phyloP scores from a whole-genome alignment of 306 rosid genomes.

The Astragalus membranaceus region DNA sequence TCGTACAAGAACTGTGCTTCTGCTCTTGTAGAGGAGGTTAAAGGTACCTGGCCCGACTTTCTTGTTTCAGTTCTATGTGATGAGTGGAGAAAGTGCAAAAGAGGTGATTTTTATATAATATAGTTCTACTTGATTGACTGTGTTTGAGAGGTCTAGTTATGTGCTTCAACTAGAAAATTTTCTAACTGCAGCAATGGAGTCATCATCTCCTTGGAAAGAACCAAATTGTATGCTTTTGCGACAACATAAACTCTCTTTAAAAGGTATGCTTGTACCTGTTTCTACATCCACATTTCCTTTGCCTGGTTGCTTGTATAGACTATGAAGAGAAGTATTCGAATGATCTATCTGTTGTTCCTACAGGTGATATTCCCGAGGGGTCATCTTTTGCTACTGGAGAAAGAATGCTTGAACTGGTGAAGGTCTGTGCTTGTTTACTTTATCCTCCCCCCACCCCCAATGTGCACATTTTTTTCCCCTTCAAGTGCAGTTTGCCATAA shows the following conservation, averaged over 20 bases:
- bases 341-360: conserved; percentile 22
- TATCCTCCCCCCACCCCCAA: background rate
- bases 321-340: background rate
- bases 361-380: conserved; percentile 47
- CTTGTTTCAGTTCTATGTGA: conserved; percentile 58
- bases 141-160: conserved; percentile 15
- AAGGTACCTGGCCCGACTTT: conserved; percentile 78
- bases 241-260: conserved; percentile 35
- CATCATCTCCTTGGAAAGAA: conserved; percentile 75
- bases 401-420: conserved; percentile 81
- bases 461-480: background rate
- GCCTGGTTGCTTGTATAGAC: background rate
- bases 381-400: conserved; percentile 74
- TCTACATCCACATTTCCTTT: conserved; percentile 9
- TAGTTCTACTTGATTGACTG: background rate
- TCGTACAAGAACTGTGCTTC: conserved; percentile 56
- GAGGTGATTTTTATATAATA: conserved; percentile 48
- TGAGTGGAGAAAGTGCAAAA: conserved; percentile 89
- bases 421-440: conserved; percentile 46
- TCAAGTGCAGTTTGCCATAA: background rate
- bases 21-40: conserved; percentile 60
- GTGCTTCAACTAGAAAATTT: conserved; percentile 22
- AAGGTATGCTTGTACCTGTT: conserved; percentile 40
- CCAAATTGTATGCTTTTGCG: conserved; percentile 54
- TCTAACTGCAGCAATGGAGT: conserved; percentile 69